Evolutionary conservation across 192 early-diverging fungal species (phyloP).

Genomic region (Gaertneriomyces sp.): DNA sequence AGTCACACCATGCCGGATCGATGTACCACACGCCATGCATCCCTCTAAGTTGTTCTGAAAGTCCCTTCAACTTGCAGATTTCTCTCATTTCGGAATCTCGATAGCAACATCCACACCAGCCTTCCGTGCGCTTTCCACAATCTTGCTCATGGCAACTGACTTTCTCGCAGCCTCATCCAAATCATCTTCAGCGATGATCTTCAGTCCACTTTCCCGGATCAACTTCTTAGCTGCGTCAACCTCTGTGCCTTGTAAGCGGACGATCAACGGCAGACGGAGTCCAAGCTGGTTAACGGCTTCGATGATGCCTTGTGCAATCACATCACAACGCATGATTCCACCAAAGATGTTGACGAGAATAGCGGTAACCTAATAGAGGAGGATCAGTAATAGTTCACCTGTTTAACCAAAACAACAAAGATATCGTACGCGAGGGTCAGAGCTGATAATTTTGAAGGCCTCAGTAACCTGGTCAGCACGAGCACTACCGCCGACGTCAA

Average conservation of each 20-base stretch:
- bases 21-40: no score
- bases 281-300: slow-evolving; percentile 87
- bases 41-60: no score
- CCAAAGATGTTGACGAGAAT: slow-evolving; percentile 99
- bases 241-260: slow-evolving; percentile 89
- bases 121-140: slow-evolving; percentile 72
- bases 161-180: slow-evolving; percentile 91
- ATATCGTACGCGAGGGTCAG: slow-evolving; percentile 71
- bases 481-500: slow-evolving; percentile 97
- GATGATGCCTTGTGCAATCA: slow-evolving; percentile 98
- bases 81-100: slow-evolving; percentile 37
- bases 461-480: slow-evolving; percentile 93
- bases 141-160: slow-evolving; percentile 78
- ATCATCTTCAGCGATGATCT: slow-evolving; percentile 91
- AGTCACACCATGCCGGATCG: no score
- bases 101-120: slow-evolving; percentile 74
- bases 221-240: slow-evolving; percentile 89
- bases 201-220: slow-evolving; percentile 85
- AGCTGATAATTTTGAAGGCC: slow-evolving; percentile 99
- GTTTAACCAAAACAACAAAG: background rate
- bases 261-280: slow-evolving; percentile 91
- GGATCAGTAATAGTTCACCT: slow-evolving; percentile 1
- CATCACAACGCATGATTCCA: slow-evolving; percentile 99
- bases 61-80: no score
- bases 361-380: slow-evolving; percentile 63